Percentiles rank a stretch among this genome's conserved stretches.
These are phyloP conservation scores for Obba rivulosa DNA, from an alignment of 768 basidiomycete genomes.

Conservation along the genomic window DNA sequence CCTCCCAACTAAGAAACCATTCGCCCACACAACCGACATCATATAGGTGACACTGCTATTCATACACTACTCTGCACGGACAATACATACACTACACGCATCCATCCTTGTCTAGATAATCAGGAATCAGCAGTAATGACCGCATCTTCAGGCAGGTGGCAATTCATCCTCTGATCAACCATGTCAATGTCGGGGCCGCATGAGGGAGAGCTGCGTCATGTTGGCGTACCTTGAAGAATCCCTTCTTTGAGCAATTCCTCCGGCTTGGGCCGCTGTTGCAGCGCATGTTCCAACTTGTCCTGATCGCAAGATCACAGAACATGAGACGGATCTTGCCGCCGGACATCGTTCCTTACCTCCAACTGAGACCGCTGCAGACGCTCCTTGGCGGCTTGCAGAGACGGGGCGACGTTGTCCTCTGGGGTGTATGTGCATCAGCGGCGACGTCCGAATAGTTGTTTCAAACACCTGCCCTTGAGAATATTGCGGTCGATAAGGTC, in stretches of 20 bases:
- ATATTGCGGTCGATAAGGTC: slow-evolving; percentile 67
- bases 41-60: neutral
- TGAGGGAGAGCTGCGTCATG: slow-evolving; percentile 1
- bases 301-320: slow-evolving; percentile 18
- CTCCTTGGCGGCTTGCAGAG: slow-evolving; percentile 54
- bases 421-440: neutral
- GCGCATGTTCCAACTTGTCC: slow-evolving; percentile 60
- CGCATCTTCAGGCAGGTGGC: slow-evolving; percentile 12
- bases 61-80: slow-evolving; percentile 4
- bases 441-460: neutral
- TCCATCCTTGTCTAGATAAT: neutral
- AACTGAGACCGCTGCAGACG: slow-evolving; percentile 58
- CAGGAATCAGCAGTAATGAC: too few relatives aligned
- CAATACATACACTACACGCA: neutral
- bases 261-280: slow-evolving; percentile 52
- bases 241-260: slow-evolving; percentile 63
- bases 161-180: slow-evolving; percentile 7
- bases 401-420: slow-evolving; percentile 63
- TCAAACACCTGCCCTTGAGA: slow-evolving; percentile 46
- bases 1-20: too few relatives aligned
- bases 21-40: too few relatives aligned
- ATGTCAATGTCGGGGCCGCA: neutral
- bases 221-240: slow-evolving; percentile 43
- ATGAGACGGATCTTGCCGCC: neutral
- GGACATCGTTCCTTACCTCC: slow-evolving; percentile 36